phyloP scores from a whole-genome alignment of 768 basidiomycete species.

The Mycena rosella region DNA sequence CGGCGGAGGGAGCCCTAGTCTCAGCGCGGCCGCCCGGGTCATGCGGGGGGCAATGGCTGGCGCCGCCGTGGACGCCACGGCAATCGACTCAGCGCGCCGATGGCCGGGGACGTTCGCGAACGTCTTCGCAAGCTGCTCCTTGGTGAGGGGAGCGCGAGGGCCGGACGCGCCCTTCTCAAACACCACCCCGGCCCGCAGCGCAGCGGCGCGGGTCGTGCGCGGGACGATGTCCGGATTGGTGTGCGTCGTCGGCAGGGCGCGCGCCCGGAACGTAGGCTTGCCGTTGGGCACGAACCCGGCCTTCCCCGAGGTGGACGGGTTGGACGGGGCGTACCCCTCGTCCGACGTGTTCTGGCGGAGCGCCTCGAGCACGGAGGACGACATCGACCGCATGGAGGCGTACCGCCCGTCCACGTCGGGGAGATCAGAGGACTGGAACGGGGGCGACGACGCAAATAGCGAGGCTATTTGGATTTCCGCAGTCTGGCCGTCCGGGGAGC shows the following conservation, averaged over 20 bases:
- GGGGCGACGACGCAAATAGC: constrained; percentile 87
- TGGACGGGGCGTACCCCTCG: constrained; percentile 61
- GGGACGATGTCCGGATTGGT: constrained; percentile 78
- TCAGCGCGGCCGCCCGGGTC: constrained; percentile 80
- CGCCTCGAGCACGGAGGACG: constrained; percentile 62
- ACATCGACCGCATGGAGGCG: constrained; percentile 57
- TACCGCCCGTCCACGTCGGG: constrained; percentile 58
- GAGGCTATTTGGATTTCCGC: constrained; percentile 85
- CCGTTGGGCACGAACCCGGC: constrained; percentile 54
- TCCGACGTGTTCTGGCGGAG: constrained; percentile 53
- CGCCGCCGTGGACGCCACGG: constrained; percentile 81
- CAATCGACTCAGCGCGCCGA: constrained; percentile 75
- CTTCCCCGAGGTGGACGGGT: constrained; percentile 58
- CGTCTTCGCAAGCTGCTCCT: constrained; percentile 71
- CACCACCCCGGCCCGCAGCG: constrained; percentile 73
- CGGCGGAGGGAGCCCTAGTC: constrained; percentile 66
- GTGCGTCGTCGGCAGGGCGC: constrained; percentile 73
- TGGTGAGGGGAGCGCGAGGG: constrained; percentile 68
- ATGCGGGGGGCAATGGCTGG: constrained; percentile 80
- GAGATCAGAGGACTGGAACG: constrained; percentile 78
- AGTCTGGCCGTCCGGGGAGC: constrained; percentile 71
- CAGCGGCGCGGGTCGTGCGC: constrained; percentile 80
- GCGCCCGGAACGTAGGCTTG: constrained; percentile 72
- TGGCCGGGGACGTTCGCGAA: constrained; percentile 88
- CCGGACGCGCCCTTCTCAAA: constrained; percentile 57